phyloP scores from a whole-genome alignment of 2,329 filamentous ascomycete species.

The Colletotrichum lindemuthianum region DNA sequence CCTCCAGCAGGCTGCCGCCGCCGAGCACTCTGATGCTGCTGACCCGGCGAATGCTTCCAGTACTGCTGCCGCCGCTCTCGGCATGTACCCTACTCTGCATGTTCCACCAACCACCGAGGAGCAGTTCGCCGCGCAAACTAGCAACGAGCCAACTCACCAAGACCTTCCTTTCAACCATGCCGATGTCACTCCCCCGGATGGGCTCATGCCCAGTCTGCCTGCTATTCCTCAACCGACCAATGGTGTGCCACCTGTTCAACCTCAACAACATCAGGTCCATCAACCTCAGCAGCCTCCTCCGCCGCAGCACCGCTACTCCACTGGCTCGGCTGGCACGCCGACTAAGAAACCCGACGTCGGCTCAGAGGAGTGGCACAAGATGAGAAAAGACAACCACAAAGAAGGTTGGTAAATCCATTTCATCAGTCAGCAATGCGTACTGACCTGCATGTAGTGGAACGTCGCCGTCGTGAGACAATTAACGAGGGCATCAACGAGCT shows the following conservation, averaged over 20 bases:
- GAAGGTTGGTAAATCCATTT: slow-evolving; percentile 73
- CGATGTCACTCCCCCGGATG: slow-evolving; percentile 49
- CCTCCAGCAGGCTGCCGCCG: slow-evolving; percentile 62
- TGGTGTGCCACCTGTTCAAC: slow-evolving; percentile 29
- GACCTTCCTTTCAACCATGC: slow-evolving; percentile 48
- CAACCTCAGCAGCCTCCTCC: slow-evolving; percentile 38
- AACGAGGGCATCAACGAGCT: slow-evolving; percentile 99
- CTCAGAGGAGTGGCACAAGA: slow-evolving; percentile 97
- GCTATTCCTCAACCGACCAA: slow-evolving; percentile 35
- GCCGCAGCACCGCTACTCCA: slow-evolving; percentile 46
- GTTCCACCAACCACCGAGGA: slow-evolving; percentile 68
- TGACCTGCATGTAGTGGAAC: slow-evolving; percentile 75
- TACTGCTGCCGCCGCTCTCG: slow-evolving; percentile 68
- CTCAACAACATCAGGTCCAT: slow-evolving; percentile 29
- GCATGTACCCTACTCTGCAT: slow-evolving; percentile 69
- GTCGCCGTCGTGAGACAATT: slow-evolving; percentile 95
- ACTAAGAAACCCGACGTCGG: slow-evolving; percentile 86
- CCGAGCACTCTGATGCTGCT: slow-evolving; percentile 57
- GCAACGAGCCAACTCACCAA: slow-evolving; percentile 48
- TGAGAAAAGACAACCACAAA: slow-evolving; percentile 98
- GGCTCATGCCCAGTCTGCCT: slow-evolving; percentile 25
- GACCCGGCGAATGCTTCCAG: slow-evolving; percentile 66
- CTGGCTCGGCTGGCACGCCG: slow-evolving; percentile 50
- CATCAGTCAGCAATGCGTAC: not conserved
- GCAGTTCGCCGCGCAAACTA: slow-evolving; percentile 65